Evolutionary conservation across 768 basidiomycete genomes (phyloP), one percentile per base, ranked within the genome.

Genomic region (Amylocystis lapponica): DNA sequence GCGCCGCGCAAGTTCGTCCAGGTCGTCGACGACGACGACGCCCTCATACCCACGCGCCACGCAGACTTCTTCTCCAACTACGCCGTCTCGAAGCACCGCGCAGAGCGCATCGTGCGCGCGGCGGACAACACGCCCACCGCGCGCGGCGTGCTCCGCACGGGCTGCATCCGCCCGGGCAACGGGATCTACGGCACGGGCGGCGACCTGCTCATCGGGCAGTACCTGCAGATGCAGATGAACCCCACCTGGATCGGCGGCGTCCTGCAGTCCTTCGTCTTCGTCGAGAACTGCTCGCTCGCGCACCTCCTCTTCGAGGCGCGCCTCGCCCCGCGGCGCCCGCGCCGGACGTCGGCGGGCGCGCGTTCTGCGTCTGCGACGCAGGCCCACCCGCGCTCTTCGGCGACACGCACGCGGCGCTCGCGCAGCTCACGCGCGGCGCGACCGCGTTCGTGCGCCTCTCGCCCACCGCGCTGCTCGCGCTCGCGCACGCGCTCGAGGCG

Each of bases 31-130:
- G 86, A 87, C 54, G 75, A 81, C 45, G 79, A 85, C 36, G 49
- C 43, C 20, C 52, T 59, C 11, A 50, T 76, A 2, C 81, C 82
- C 8, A 74, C 67, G 52, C 63, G 57, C 4, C 81, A 84, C 50
- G 62, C 72, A 12, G 68, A 81, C 11, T 83, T 79, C 58, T 87
- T 86, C 62, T 88, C 86, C 11, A 89, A 88, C 57, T 89, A 89
- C 44, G 83, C 86, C 0, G 74, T 66, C 19, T 77, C 81, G 30
- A 89, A 89, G 57, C 53, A 65, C 7, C 60, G 66, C 21, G 85
- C 76, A 1, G 86, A 89, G 56, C 49, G 49, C 27, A 54, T 60
- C 10, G 74, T 79, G 11, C 63, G 73, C 41, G 50, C 54, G 50
- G 58, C 75, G 59, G 51, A 75, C 64, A 41, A 62, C 45, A 56